Evolutionary conservation across 2,329 filamentous ascomycete genomes (phyloP).

Genomic region (Sporothrix pallida): DNA sequence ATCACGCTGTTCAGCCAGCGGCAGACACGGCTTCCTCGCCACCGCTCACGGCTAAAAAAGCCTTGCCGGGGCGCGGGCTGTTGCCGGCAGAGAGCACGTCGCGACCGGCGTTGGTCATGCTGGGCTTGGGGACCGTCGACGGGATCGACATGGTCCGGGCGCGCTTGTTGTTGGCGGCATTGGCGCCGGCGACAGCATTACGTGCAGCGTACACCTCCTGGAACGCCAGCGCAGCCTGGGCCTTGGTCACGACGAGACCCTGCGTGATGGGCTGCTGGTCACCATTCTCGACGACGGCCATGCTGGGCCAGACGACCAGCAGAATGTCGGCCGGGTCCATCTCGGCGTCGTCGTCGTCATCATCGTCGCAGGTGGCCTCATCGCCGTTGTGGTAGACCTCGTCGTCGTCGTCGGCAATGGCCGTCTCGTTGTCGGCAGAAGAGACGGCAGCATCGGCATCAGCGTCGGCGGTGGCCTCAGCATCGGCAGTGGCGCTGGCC

Average conservation of each 20-base stretch:
- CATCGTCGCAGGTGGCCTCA: conserved; percentile 15
- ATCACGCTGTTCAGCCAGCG: conserved; percentile 27
- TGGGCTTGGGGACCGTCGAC: conserved; percentile 34
- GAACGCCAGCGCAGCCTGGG: conserved; percentile 40
- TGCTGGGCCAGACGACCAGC: conserved; percentile 47
- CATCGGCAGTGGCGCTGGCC: background rate
- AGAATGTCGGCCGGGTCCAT: conserved; percentile 45
- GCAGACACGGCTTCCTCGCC: conserved; percentile 32
- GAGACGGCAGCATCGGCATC: conserved; percentile 1
- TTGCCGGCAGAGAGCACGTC: conserved; percentile 10
- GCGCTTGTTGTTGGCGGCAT: conserved; percentile 27
- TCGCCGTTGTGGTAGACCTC: conserved; percentile 15
- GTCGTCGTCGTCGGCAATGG: conserved; percentile 8
- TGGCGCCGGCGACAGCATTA: background rate
- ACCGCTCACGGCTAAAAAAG: conserved; percentile 35
- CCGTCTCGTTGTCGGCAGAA: conserved; percentile 2
- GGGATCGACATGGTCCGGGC: conserved; percentile 37
- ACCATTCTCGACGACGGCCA: conserved; percentile 46
- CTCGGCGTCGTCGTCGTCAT: conserved; percentile 35
- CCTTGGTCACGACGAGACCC: conserved; percentile 46
- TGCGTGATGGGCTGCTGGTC: conserved; percentile 46
- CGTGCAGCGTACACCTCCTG: conserved; percentile 33
- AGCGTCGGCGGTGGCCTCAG: background rate
- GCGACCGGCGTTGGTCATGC: background rate
- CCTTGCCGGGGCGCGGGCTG: conserved; percentile 27